A percentile compares a stretch with the other conserved stretches of the same genome.
Evolutionary conservation across 441 rosid genomes (phyloP).

Genomic region (Erodium trifolium): DNA sequence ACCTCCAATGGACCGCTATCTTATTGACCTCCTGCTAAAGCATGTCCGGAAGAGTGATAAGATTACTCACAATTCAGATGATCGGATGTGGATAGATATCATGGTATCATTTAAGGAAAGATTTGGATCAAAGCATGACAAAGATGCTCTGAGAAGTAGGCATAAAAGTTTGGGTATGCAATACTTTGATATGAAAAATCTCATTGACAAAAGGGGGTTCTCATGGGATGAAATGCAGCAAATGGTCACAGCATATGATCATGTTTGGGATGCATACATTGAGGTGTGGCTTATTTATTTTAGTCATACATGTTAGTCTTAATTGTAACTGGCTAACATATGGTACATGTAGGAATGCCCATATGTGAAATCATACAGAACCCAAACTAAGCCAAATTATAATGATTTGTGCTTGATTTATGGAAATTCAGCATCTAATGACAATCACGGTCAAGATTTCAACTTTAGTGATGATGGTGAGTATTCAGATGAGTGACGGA

Average conservation of each 20-base stretch:
- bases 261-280: conserved; percentile 35
- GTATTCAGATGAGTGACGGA: conserved; percentile 12
- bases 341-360: conserved; percentile 39
- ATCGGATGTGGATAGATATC: conserved; percentile 37
- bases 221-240: conserved; percentile 37
- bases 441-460: conserved; percentile 19
- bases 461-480: conserved; percentile 26
- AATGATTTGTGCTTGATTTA: conserved; percentile 43
- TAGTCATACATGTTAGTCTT: conserved; percentile 12
- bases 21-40: conserved; percentile 44
- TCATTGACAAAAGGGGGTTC: conserved; percentile 31
- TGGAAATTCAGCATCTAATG: conserved; percentile 33
- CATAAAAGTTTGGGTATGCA: conserved; percentile 28
- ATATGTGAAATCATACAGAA: conserved; percentile 26
- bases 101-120: conserved; percentile 31
- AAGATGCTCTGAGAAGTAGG: conserved; percentile 26
- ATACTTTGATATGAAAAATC: conserved; percentile 32
- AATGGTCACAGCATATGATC: conserved; percentile 33
- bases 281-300: conserved; percentile 33
- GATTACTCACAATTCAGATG: conserved; percentile 22
- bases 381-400: conserved; percentile 30
- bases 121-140: conserved; percentile 33
- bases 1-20: conserved; percentile 38
- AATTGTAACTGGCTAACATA: conserved; percentile 20
- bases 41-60: conserved; percentile 34